Evolutionary conservation across 768 basidiomycete genomes (phyloP), one percentile per base, ranked within the genome.

Genomic region (Tricholoma furcatifolium): DNA sequence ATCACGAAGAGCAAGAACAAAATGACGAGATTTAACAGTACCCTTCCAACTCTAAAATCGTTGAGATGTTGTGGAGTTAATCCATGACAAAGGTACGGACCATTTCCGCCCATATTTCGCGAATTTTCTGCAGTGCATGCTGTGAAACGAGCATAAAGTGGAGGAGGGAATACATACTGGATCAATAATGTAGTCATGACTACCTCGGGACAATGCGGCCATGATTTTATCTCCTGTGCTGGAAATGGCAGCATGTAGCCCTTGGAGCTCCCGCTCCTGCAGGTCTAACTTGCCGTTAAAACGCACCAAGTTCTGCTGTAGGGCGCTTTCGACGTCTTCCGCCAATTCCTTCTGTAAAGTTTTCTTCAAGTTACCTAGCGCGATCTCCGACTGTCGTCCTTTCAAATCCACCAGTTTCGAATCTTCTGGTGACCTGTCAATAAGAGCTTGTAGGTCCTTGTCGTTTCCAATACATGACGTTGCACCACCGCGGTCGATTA

Each of bases 1-100:
- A 17, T 51, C 50, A 3, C 50, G 50, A 43, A 51, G 43, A 2
- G 50, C 50, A 10, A 49, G 27, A 9, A 44, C 50, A 15, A 51
- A 44, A 14, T 44, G 24, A 11, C 43, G 43, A 17, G 43, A 24
- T 32, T 44, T 44, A 27, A 44, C 43, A n/a, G 43, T 44, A 10
- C 27, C 31, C 43, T 30, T 44, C 43, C 43, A 44, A 8, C 43
- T 27, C 43, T 44, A 6, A 7, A 21, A 27, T 27, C 27, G 3
- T 27, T 27, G 27, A 27, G 27, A 27, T 27, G 27, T 27, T 27
- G 27, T 27, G 27, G 27, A n/a, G n/a, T n/a, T 27, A 27, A 27
- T 27, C 27, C 27, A 27, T 27, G 27, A 27, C 3, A 27, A 27
- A 27, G n/a, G n/a, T n/a, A 27, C 27, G 7, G 4, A 27, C 27